Conservation (phyloP, 2,329 filamentous ascomycete species). For the Aureobasidium pullulans region DNA sequence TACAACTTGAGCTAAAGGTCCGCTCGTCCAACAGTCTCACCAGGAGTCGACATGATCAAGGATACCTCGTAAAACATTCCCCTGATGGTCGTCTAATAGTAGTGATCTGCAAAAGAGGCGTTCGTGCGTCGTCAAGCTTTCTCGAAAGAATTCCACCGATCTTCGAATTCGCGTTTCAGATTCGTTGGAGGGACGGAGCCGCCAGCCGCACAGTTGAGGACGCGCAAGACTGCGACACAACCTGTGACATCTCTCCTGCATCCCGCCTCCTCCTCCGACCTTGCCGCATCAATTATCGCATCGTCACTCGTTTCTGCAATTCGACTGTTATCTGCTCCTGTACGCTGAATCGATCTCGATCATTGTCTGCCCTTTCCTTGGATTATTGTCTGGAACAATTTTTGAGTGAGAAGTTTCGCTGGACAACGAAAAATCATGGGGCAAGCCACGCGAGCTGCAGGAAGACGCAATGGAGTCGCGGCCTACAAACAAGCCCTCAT, state of each 20-base stretch:
- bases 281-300: not conserved
- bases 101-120: not conserved
- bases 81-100: not conserved
- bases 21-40: not conserved
- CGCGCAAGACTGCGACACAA: slow-evolving; percentile 5
- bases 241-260: not conserved
- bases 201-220: not conserved
- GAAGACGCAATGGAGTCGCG: not conserved
- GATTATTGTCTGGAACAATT: not conserved
- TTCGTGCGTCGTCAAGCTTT: slow-evolving; percentile 9
- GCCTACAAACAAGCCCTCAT: slow-evolving; percentile 6
- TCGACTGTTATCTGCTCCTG: not conserved
- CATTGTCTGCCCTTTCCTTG: not conserved
- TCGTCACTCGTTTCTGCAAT: not conserved
- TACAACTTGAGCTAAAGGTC: too few species aligned
- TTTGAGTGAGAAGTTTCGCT: slow-evolving; percentile 4
- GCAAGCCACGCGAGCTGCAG: slow-evolving; percentile 5
- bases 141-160: not conserved
- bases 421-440: not conserved
- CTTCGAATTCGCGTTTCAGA: slow-evolving; percentile 5
- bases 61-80: not conserved
- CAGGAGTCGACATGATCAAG: not conserved
- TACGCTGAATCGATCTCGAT: not conserved
- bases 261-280: not conserved
- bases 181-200: not conserved